phyloP scores from a whole-genome alignment of 352 stramenopile genomes.

The Blastocystis sp. region DNA sequence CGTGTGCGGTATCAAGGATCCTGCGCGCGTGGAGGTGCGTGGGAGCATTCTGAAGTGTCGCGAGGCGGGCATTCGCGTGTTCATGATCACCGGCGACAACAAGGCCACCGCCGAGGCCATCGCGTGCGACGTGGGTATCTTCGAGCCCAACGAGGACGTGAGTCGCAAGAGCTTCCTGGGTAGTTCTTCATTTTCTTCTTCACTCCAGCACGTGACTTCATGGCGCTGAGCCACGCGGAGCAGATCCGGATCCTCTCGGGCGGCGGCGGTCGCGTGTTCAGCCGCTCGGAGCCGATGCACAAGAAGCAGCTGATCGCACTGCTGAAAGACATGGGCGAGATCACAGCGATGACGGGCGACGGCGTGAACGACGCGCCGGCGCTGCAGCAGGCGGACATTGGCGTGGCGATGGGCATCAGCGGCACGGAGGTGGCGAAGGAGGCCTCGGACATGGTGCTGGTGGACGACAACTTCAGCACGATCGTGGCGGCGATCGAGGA shows the following conservation, averaged over 20 bases:
- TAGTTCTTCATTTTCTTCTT: not conserved
- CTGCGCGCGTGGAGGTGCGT: constrained; percentile 84
- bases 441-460: constrained; percentile 90
- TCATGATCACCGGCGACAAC: constrained; percentile 96
- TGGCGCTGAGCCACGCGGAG: constrained; percentile 57
- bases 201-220: not conserved
- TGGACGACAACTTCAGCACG: constrained; percentile 97
- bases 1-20: constrained; percentile 84
- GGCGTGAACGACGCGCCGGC: constrained; percentile 92
- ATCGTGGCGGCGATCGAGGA: constrained; percentile 80
- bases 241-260: too few species aligned
- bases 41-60: constrained; percentile 85
- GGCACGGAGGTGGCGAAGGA: constrained; percentile 94
- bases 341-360: constrained; percentile 92
- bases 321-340: constrained; percentile 82
- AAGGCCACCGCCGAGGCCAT: constrained; percentile 86
- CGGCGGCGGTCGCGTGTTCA: constrained; percentile 67
- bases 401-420: constrained; percentile 93
- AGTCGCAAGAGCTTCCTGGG: not conserved
- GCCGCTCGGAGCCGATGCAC: constrained; percentile 91
- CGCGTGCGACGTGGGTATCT: constrained; percentile 86
- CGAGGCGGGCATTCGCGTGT: constrained; percentile 84
- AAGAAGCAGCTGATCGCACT: constrained; percentile 83
- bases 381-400: constrained; percentile 66
- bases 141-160: constrained; percentile 61